Evolutionary conservation across 495 filamentous ascomycete genomes (phyloP).

Genomic region (Hypoxylon perforatum): DNA sequence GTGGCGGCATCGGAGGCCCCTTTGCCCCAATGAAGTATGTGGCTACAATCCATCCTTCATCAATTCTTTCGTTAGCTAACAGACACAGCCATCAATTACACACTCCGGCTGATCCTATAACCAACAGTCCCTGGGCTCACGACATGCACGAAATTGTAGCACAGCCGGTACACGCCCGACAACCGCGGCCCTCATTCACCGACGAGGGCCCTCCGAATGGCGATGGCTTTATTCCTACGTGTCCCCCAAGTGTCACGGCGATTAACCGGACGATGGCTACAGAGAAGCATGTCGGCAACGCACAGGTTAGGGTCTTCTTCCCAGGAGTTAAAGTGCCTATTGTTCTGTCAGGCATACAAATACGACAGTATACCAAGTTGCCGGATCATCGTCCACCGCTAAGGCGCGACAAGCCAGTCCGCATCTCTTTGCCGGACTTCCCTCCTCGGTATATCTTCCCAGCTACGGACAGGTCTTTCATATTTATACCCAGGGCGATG

Average conservation of each 20-base stretch:
- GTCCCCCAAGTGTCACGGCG: slow-evolving; percentile 51
- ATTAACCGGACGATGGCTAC: slow-evolving; percentile 71
- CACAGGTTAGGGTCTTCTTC: slow-evolving; percentile 83
- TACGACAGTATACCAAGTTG: slow-evolving; percentile 89
- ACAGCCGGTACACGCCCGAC: slow-evolving; percentile 53
- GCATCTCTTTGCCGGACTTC: slow-evolving; percentile 85
- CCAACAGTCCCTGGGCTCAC: slow-evolving; percentile 86
- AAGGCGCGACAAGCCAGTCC: slow-evolving; percentile 94
- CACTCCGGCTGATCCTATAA: slow-evolving; percentile 63
- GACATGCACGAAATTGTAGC: slow-evolving; percentile 91
- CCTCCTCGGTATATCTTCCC: slow-evolving; percentile 91
- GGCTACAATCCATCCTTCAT: slow-evolving; percentile 15
- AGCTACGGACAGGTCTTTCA: slow-evolving; percentile 88
- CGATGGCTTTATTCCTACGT: slow-evolving; percentile 57
- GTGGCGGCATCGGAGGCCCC: slow-evolving; percentile 60
- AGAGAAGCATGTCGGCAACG: slow-evolving; percentile 74
- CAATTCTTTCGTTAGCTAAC: slow-evolving; percentile 40
- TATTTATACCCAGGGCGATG: slow-evolving; percentile 95
- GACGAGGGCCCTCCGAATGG: slow-evolving; percentile 58
- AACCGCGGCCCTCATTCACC: slow-evolving; percentile 48
- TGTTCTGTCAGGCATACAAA: slow-evolving; percentile 74
- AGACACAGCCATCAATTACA: slow-evolving; percentile 55
- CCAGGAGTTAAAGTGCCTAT: slow-evolving; percentile 78
- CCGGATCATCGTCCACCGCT: slow-evolving; percentile 95
- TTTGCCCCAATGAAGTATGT: slow-evolving; percentile 70